phyloP scores from a whole-genome alignment of 768 basidiomycete species.

The Amanita fuliginea region DNA sequence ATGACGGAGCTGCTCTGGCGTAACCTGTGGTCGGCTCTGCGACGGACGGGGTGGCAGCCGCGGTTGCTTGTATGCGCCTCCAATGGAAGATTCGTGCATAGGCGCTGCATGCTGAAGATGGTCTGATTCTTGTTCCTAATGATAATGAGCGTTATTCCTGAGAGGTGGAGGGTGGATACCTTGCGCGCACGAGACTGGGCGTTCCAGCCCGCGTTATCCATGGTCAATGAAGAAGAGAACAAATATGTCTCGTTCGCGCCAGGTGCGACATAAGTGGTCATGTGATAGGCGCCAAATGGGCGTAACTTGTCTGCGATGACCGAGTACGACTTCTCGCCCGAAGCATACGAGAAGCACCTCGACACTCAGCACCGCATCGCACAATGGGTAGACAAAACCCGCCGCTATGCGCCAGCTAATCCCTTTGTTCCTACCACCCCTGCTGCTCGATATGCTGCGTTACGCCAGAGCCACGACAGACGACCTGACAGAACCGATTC shows the following conservation, averaged over 20 bases:
- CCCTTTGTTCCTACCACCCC: conserved; percentile 24
- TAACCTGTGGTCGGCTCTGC: background rate
- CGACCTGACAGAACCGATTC: background rate
- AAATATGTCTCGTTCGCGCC: background rate
- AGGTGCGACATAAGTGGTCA: background rate
- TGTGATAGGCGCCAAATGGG: conserved; percentile 3
- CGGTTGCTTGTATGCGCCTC: conserved; percentile 34
- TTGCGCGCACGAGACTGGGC: conserved; percentile 52
- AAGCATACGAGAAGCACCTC: conserved; percentile 35
- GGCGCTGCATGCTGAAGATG: conserved; percentile 43
- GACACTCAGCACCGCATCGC: conserved; percentile 37
- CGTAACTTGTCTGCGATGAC: conserved; percentile 26
- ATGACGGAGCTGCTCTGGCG: conserved; percentile 26
- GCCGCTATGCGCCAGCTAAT: conserved; percentile 12
- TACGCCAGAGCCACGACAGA: background rate
- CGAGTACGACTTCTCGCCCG: conserved; percentile 52
- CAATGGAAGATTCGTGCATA: conserved; percentile 50
- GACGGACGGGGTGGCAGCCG: conserved; percentile 28
- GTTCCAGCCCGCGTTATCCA: conserved; percentile 76
- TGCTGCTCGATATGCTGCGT: conserved; percentile 11
- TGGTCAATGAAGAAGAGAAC: conserved; percentile 14
- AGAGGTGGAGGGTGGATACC: conserved; percentile 20
- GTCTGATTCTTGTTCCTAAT: conserved; percentile 23
- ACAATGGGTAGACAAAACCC: conserved; percentile 31
- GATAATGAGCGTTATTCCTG: conserved; percentile 3